A percentile compares a stretch with the other conserved stretches of the same genome.
Conservation (phyloP, 2,329 filamentous ascomycete species). For the Pseudogymnoascus sp. region DNA sequence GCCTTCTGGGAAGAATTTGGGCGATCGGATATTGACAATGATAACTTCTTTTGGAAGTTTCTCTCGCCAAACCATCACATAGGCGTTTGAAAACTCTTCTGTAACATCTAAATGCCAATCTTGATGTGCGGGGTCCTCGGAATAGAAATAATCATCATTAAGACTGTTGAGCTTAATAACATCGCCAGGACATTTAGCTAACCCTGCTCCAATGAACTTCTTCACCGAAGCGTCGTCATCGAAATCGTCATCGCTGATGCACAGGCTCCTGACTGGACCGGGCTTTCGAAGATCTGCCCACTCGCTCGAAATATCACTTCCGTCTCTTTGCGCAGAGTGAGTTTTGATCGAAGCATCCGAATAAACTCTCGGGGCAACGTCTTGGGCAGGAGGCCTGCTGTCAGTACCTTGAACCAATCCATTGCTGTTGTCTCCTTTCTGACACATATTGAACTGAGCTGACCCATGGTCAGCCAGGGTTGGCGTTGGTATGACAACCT, state of each 20-base stretch:
- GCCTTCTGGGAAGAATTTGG: slow-evolving; percentile 17
- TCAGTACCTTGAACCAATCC: background rate
- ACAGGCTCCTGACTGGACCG: background rate
- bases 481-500: background rate
- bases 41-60: slow-evolving; percentile 12
- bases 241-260: background rate
- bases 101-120: background rate
- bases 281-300: slow-evolving; percentile 7
- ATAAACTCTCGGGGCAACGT: background rate
- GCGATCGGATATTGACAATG: slow-evolving; percentile 12
- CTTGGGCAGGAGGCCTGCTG: background rate
- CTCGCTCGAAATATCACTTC: background rate
- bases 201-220: background rate
- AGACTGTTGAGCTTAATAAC: background rate
- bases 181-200: background rate
- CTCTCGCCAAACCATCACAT: slow-evolving; percentile 24
- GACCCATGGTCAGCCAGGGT: background rate
- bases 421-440: background rate
- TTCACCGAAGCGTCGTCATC: background rate
- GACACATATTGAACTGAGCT: background rate
- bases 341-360: slow-evolving; percentile 1
- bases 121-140: background rate
- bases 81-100: slow-evolving; percentile 13
- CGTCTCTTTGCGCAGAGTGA: background rate
- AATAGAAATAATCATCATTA: background rate